Percentiles rank a stretch among this genome's conserved stretches.
phyloP scores from a whole-genome alignment of 2,329 filamentous ascomycete species.

The Claviceps sp. region DNA sequence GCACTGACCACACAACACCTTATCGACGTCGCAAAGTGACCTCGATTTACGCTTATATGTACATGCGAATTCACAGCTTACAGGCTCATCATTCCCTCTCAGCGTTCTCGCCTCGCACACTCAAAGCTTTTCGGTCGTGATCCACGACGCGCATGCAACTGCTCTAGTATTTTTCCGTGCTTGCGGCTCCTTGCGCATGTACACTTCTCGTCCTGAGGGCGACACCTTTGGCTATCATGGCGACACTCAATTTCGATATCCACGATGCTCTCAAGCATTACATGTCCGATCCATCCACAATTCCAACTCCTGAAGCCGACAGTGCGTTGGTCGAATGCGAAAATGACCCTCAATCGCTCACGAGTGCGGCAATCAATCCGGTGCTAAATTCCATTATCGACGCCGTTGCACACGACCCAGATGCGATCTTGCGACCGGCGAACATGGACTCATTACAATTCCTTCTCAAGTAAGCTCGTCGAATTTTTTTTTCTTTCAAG shows the following conservation, averaged over 20 bases:
- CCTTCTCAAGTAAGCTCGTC: conserved; percentile 71
- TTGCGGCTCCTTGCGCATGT: neutral
- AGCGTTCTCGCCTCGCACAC: neutral
- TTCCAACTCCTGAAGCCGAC: conserved; percentile 78
- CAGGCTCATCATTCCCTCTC: neutral
- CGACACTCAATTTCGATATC: conserved; percentile 79
- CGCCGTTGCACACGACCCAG: conserved; percentile 79
- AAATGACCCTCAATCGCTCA: conserved; percentile 74
- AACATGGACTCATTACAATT: conserved; percentile 92
- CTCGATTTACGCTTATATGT: neutral
- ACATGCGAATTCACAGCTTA: neutral
- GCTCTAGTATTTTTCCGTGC: neutral
- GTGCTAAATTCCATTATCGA: conserved; percentile 88
- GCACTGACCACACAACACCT: conserved; percentile 1
- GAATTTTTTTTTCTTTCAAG: neutral
- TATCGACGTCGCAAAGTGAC: neutral
- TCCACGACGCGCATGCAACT: neutral
- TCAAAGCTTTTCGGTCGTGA: neutral
- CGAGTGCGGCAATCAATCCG: conserved; percentile 64
- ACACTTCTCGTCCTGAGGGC: conserved; percentile 8
- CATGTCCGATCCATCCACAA: conserved; percentile 77
- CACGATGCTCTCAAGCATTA: conserved; percentile 95
- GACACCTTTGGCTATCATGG: conserved; percentile 36
- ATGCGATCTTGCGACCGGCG: conserved; percentile 65
- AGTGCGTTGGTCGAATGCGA: conserved; percentile 78